phyloP scores from a whole-genome alignment of 768 basidiomycete species.

The Steccherinum ochraceum region DNA sequence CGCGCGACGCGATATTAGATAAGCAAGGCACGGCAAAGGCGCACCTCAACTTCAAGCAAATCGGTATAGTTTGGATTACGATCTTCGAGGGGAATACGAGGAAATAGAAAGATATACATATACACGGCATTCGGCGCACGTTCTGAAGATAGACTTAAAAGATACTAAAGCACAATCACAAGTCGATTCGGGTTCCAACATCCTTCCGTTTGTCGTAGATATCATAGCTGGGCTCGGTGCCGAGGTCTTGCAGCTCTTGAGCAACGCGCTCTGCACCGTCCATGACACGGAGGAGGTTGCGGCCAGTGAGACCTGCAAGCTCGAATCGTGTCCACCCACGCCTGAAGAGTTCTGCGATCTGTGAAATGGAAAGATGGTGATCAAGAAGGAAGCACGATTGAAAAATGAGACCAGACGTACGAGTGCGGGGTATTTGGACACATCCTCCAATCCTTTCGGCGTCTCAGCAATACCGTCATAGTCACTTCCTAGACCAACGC shows the following conservation, averaged over 20 bases:
- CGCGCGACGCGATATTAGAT: no score
- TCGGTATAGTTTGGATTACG: no score
- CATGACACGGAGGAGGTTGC: constrained; percentile 79
- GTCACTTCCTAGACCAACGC: constrained; percentile 81
- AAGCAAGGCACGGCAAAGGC: no score
- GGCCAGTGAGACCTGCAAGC: constrained; percentile 75
- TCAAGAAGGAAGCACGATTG: background rate
- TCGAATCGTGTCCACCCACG: constrained; percentile 85
- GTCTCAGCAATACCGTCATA: constrained; percentile 64
- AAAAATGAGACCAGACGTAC: constrained; percentile 31
- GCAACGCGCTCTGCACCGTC: constrained; percentile 70
- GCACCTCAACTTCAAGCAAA: no score
- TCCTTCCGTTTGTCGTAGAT: constrained; percentile 76
- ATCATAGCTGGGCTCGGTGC: constrained; percentile 53
- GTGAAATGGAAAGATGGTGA: no score
- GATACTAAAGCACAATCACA: no score
- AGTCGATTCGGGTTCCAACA: no score
- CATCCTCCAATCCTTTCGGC: constrained; percentile 80
- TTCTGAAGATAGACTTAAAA: no score
- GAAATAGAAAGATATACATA: no score
- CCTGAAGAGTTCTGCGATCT: constrained; percentile 83
- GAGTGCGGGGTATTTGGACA: constrained; percentile 80
- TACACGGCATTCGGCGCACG: no score
- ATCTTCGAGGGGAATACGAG: no score
- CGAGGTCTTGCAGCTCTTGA: constrained; percentile 47